Evolutionary conservation across 257 asterid species (phyloP), one percentile per base, ranked within the genome.

Genomic region (Fraxinus pennsylvanica): DNA sequence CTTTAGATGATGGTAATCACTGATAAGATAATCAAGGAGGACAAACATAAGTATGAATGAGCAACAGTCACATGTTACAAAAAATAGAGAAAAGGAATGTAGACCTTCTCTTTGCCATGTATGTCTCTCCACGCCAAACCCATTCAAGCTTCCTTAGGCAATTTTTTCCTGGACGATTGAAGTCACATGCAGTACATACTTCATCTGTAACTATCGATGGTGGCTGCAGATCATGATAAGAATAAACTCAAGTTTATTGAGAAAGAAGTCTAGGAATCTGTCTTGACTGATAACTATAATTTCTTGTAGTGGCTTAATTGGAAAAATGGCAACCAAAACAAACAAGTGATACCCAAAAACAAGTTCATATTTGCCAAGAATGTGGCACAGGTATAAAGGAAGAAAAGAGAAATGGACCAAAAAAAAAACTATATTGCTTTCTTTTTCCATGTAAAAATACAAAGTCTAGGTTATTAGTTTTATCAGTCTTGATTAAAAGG

Each of bases 51-150:
- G 32, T 77, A 76, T 45, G 57, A 73, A 82, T 74, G 43, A 77
- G 82, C 57, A 67, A 68, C 77, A 43, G 66, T 81, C 72, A 76
- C 78, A 29, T 50, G 74, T 68, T 76, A 29, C 76, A 38, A 75
- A 72, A 68, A 68, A 22, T 73, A 81, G 75, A 73, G 79, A 68
- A 78, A 73, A 73, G 63, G 70, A 82, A 76, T 74, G 65, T 67
- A 75, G 70, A 95, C 99, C 99, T 95, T 89, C 94, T 91, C 91
- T 95, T 95, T 81, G 97, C 99, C 90, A 45, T 91, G 89, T 91
- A 95, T 73, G 92, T 89, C 89, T 93, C 98, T 79, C 99, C 99
- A 79, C 99, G 96, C 99, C 99, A 95, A 82, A 93, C 99, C 99
- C 99, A 95, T 82, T 95, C 98, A 81, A 95, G 98, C 91, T 87